phyloP scores from a whole-genome alignment of 352 stramenopile genomes.

The Phytophthora chlamydospora region DNA sequence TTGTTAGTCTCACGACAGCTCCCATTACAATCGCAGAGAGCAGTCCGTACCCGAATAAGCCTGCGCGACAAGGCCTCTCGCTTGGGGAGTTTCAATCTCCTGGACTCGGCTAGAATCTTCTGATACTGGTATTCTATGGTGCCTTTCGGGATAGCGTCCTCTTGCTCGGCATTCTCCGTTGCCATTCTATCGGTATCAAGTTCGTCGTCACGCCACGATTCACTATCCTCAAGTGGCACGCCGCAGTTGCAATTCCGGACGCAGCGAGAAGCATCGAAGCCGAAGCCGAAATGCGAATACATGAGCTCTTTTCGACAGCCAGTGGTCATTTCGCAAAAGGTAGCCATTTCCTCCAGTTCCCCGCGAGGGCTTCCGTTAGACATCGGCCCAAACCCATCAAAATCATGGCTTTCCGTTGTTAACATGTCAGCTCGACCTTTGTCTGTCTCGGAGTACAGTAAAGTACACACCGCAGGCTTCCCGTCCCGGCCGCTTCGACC shows the following conservation, averaged over 20 bases:
- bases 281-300: constrained; percentile 60
- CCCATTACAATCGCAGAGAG: background rate
- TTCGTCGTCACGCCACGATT: constrained; percentile 19
- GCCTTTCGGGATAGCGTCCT: constrained; percentile 23
- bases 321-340: constrained; percentile 57
- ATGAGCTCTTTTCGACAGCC: constrained; percentile 67
- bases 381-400: constrained; percentile 22
- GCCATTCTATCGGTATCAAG: background rate
- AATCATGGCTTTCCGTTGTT: constrained; percentile 46
- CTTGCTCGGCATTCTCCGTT: background rate
- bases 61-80: constrained; percentile 61
- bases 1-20: background rate
- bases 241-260: constrained; percentile 71
- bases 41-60: constrained; percentile 43
- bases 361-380: constrained; percentile 49
- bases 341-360: constrained; percentile 54
- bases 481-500: constrained; percentile 72
- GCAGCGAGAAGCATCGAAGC: constrained; percentile 46
- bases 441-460: constrained; percentile 69
- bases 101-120: constrained; percentile 49
- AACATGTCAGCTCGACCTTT: constrained; percentile 54
- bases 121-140: constrained; percentile 74
- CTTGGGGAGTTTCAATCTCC: constrained; percentile 51
- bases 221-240: constrained; percentile 18
- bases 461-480: constrained; percentile 51